These are phyloP conservation scores for Colletotrichum limetticola DNA, from an alignment of 2,329 filamentous ascomycete genomes.

Conservation along the genomic window DNA sequence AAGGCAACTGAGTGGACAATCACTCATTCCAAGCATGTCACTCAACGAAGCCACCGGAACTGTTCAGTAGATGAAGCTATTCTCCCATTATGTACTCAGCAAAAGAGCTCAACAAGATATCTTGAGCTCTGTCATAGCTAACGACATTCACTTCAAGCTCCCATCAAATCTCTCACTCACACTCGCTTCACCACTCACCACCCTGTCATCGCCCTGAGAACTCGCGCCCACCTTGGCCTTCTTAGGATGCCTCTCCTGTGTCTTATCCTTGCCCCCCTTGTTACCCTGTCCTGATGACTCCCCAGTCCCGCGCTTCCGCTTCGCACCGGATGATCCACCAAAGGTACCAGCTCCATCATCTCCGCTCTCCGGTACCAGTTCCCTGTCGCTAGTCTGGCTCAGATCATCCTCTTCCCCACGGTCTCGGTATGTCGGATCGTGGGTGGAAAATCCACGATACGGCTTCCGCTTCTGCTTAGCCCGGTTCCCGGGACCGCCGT, in stretches of 20 bases:
- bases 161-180: not conserved
- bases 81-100: not conserved
- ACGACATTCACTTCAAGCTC: not conserved
- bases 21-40: not conserved
- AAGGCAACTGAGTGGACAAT: not conserved
- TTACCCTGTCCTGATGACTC: not conserved
- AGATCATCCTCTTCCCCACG: constrained; percentile 19
- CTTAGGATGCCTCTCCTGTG: constrained; percentile 1
- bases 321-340: not conserved
- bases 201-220: constrained; percentile 33
- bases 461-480: not conserved
- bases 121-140: too few species aligned
- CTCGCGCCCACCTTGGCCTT: constrained; percentile 45
- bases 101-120: not conserved
- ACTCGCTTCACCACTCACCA: not conserved
- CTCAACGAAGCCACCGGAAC: not conserved
- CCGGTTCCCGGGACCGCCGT: not conserved
- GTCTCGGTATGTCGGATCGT: constrained; percentile 24
- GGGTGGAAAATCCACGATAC: constrained; percentile 1
- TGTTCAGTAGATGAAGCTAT: not conserved
- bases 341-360: not conserved
- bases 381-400: constrained; percentile 13
- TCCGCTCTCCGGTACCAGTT: constrained; percentile 11
- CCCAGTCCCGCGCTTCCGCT: constrained; percentile 2
- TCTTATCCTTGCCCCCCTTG: not conserved